Base-by-base conservation (phyloP, 306 rosid genomes). In the Cyclanthera cordifolia region DNA sequence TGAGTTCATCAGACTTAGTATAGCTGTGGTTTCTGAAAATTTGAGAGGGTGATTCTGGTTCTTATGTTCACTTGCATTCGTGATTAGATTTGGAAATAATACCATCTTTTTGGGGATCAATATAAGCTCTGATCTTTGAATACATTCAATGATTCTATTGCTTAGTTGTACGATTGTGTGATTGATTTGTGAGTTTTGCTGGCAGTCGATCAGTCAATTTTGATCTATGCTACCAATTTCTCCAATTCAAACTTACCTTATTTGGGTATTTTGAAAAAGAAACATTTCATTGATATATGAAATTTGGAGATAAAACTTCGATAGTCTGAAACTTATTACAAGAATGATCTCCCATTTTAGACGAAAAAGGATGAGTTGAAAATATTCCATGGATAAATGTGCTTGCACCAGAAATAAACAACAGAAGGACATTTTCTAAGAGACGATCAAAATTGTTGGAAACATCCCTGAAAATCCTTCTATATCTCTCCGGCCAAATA, bases 1-100 rank as follows among this genome's bases (percentile, higher is more conserved):
- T 24, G 53, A 65, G 53, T 45, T 65, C 53, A 39, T 63, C 53
- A 39, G 53, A 65, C 41, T 43, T 45, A 63, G 69, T 45, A 8
- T 65, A 65, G 70, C 53, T 65, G 12, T 39, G 12, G 52, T 2
- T 21, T 63, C 52, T 27, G 24, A 7, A 25, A 49, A 67, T 16
- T 67, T 67, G 45, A 21, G 28, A 48, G 12, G 7, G 32, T 48
- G 56, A 67, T 24, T 67, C 19, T 68, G 47, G 17, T 68, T 68
- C 47, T 17, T 25, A 20, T 67, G 8, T 67, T 52, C 46, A 50
- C 28, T 68, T 68, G 71, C 24, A 49, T 28, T 48, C 72, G 49
- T 49, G 58, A 49, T 8, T 49, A 34, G 56, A 28, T 23, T 45
- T 45, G 53, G 21, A 45, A 65, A 65, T 21, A 65, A 65, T 21